Evolutionary conservation across 371 early-diverging fungal species (phyloP), one percentile per base, ranked within the genome.

Genomic region (Syncephalis fuscata): DNA sequence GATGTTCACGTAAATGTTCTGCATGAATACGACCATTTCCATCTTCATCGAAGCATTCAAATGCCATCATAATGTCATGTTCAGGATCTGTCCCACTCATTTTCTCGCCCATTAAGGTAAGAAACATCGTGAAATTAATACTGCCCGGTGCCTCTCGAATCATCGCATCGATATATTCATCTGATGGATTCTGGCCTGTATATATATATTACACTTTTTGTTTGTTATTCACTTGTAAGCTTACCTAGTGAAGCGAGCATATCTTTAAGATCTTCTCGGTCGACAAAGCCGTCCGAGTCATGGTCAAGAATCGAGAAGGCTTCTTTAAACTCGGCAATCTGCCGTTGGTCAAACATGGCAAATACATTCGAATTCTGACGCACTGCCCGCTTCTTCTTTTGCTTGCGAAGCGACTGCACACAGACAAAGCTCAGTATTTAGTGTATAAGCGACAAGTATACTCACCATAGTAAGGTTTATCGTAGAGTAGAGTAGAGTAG

Each of bases 321-420:
- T 58, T 95, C 92, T 60, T 89, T 88, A 62, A 95, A 86, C 58
- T 91, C 89, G 49, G 76, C 81, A 43, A 98, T 91, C 64, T 98
- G 96, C 48, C 84, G 79, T 51, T 94, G 88, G 59, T 94, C 94
- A 65, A 99, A 93, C 77, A 95, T 93, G 41, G 90, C 89, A 68
- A 99, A 99, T 21, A 98, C 95, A 63, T 99, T 99, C 20, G 95
- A 92, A 72, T 89, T 94, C 60, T 97, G 92, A 48, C 97, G 82
- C 48, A 76, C 79, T 46, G 85, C 79, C 39, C 91, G 73, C 70
- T 85, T 86, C 65, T 81, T 82, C 57, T 76, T 70, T 51, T 64
- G 66, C 37, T 60, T 49, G 24, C 64, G 56, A 54, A 63, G 58
- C 21, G 64, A 63, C 64, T 63, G 56, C 24, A 21, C 3, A 26